These are phyloP conservation scores for Trichosporon faecale DNA, from an alignment of 1,284 basidiomycete genomes.

Conservation along the genomic window DNA sequence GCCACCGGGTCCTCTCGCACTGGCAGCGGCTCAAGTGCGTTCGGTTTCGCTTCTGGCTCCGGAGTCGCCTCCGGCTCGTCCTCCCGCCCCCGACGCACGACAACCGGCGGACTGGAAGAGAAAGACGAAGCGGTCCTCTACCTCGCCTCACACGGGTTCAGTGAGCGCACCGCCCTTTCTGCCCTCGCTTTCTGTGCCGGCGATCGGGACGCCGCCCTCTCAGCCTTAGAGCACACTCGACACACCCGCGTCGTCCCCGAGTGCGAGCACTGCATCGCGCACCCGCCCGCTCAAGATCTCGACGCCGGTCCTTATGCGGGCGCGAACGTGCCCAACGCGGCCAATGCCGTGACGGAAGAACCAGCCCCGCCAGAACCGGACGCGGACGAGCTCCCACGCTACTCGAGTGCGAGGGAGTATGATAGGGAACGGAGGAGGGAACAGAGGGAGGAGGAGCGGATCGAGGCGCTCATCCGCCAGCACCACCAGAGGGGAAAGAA, in stretches of 20 bases:
- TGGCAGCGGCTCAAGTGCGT: no score
- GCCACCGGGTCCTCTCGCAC: no score
- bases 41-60: no score
- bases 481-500: not conserved
- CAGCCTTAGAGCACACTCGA: not conserved
- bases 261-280: not conserved
- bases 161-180: not conserved
- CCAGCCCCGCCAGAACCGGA: not conserved
- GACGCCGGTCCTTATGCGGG: not conserved
- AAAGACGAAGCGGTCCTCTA: not conserved
- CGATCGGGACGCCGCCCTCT: not conserved
- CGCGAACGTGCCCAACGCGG: not conserved
- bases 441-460: not conserved
- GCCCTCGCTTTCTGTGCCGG: not conserved
- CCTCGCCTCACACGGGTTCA: not conserved
- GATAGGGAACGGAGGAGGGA: not conserved
- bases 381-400: not conserved
- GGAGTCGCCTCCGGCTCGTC: not conserved
- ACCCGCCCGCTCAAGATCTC: not conserved
- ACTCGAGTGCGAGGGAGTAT: not conserved
- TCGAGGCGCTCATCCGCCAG: not conserved
- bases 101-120: not conserved
- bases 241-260: not conserved
- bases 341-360: not conserved
- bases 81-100: no score